Evolutionary conservation across 2,329 filamentous ascomycete genomes (phyloP).

Genomic region (Pseudohalonectria lignicola): DNA sequence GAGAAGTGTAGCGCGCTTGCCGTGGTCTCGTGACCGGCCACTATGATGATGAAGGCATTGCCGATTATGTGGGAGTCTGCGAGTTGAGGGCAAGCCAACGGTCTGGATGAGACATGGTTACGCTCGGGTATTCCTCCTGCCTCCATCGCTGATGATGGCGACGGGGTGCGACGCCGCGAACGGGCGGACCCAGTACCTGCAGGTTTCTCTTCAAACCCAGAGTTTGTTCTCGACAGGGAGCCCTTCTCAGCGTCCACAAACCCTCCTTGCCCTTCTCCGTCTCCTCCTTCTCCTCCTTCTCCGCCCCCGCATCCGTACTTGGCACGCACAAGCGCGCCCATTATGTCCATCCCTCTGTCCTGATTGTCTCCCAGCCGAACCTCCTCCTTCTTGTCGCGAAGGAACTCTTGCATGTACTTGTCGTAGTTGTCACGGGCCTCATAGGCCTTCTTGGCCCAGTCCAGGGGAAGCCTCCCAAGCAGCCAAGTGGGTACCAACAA

Average conservation of each 20-base stretch:
- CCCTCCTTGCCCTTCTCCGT: too few species aligned
- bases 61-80: conserved; percentile 57
- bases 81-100: conserved; percentile 23
- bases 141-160: conserved; percentile 7
- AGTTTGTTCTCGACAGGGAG: too few species aligned
- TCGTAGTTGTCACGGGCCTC: conserved; percentile 51
- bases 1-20: conserved; percentile 66
- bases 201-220: too few species aligned
- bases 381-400: conserved; percentile 46
- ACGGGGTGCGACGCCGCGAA: too few species aligned
- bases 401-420: conserved; percentile 59
- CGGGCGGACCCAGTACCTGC: too few species aligned
- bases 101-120: too few species aligned
- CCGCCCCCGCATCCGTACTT: too few species aligned
- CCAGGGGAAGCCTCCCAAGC: conserved; percentile 37
- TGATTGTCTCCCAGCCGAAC: conserved; percentile 15
- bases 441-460: conserved; percentile 37
- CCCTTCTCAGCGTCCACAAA: too few species aligned
- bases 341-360: conserved; percentile 35
- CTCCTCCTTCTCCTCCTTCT: conserved; percentile 9
- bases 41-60: conserved; percentile 57
- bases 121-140: conserved; percentile 7
- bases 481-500: conserved; percentile 49
- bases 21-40: conserved; percentile 74
- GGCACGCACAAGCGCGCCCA: conserved; percentile 36